Percentiles rank a stretch among this genome's conserved stretches.
These are phyloP conservation scores for Alopecurus myosuroides DNA, from an alignment of 176 grass and related monocot species.

Conservation along the genomic window DNA sequence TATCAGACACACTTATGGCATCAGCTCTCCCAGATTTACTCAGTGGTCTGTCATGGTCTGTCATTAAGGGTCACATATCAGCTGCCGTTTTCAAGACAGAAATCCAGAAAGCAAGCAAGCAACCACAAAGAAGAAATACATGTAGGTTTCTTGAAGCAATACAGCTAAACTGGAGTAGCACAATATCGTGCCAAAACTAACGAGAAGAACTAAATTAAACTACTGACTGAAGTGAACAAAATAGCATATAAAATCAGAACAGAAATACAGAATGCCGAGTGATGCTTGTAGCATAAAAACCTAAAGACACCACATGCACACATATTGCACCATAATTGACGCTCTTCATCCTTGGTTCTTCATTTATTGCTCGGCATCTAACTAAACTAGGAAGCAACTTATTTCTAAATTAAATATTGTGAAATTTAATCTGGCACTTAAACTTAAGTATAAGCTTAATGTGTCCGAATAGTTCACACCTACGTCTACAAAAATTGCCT, in stretches of 20 bases:
- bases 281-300: not conserved
- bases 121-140: not conserved
- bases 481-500: not conserved
- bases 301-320: not conserved
- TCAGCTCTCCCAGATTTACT: constrained; percentile 64
- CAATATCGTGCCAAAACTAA: not conserved
- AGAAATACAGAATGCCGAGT: not conserved
- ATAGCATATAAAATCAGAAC: not conserved
- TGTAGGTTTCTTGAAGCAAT: not conserved
- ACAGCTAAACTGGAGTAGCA: not conserved
- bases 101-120: not conserved
- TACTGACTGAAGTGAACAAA: not conserved
- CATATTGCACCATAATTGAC: not conserved
- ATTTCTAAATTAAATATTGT: not conserved
- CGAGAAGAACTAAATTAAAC: not conserved
- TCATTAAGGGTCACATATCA: not conserved
- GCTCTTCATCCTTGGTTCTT: not conserved
- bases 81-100: not conserved
- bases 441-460: not conserved
- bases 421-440: not conserved
- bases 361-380: not conserved
- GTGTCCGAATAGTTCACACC: not conserved
- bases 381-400: not conserved
- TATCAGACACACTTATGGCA: constrained; percentile 71
- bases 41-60: constrained; percentile 90